Evolutionary conservation across 306 rosid species (phyloP).

Genomic region (Citrullus mucosospermus): DNA sequence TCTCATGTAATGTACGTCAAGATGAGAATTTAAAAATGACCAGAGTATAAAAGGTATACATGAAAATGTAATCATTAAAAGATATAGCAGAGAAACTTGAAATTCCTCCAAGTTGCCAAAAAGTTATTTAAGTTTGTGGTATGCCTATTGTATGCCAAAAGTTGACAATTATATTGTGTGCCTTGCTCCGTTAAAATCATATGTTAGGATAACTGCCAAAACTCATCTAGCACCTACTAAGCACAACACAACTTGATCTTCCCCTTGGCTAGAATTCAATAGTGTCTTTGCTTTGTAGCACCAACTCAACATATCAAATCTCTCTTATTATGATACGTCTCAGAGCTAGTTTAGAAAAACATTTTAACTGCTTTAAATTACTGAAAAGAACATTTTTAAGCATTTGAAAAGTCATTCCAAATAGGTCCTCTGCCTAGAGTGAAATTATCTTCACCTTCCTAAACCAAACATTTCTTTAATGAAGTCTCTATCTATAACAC

Average conservation of each 20-base stretch:
- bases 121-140: not conserved
- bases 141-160: not conserved
- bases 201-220: not conserved
- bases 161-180: not conserved
- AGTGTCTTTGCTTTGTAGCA: not conserved
- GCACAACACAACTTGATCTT: not conserved
- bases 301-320: not conserved
- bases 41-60: not conserved
- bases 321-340: not conserved
- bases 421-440: no score
- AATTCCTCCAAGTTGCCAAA: not conserved
- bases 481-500: not conserved
- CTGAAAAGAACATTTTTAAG: no score
- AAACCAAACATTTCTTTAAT: not conserved
- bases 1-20: not conserved
- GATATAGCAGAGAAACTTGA: not conserved
- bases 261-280: not conserved
- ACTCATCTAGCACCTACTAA: not conserved
- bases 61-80: not conserved
- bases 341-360: no score
- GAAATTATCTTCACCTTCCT: not conserved
- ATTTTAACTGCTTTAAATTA: no score
- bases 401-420: no score
- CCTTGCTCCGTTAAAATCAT: not conserved
- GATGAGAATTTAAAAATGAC: not conserved